Conservation (phyloP, 768 basidiomycete species). For the Trametes punicea region DNA sequence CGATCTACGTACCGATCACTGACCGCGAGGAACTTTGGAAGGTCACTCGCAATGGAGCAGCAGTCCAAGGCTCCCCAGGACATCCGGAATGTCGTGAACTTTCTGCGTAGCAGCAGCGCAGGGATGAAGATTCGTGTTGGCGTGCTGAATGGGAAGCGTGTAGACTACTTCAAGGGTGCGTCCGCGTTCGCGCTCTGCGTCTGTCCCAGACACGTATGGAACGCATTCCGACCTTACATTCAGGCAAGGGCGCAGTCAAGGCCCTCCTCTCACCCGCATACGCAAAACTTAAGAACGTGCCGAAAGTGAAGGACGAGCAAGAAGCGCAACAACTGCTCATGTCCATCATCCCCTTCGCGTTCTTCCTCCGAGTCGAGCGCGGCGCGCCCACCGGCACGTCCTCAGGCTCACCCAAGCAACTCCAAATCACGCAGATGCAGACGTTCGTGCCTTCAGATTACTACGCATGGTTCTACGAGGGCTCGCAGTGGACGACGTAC, state of each 20-base stretch:
- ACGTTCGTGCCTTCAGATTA: slow-evolving; percentile 75
- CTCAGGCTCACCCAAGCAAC: slow-evolving; percentile 71
- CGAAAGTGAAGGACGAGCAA: slow-evolving; percentile 66
- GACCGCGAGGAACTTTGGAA: background rate
- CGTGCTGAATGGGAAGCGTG: slow-evolving; percentile 87
- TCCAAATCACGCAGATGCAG: slow-evolving; percentile 80
- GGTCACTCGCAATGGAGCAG: slow-evolving; percentile 49
- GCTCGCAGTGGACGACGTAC: slow-evolving; percentile 90
- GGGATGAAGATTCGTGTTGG: slow-evolving; percentile 90
- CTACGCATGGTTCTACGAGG: slow-evolving; percentile 97
- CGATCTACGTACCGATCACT: background rate
- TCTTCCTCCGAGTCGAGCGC: slow-evolving; percentile 90
- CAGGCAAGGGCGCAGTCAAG: slow-evolving; percentile 92
- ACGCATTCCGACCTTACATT: background rate
- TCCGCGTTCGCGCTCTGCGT: background rate
- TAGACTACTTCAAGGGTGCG: slow-evolving; percentile 98
- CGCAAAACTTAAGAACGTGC: slow-evolving; percentile 78
- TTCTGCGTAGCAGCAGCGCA: slow-evolving; percentile 79
- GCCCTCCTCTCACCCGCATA: slow-evolving; percentile 92
- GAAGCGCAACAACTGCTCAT: slow-evolving; percentile 70
- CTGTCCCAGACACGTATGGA: background rate
- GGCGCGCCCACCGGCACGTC: slow-evolving; percentile 60
- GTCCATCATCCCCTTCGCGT: slow-evolving; percentile 76
- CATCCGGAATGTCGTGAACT: slow-evolving; percentile 79
- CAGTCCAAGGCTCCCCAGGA: slow-evolving; percentile 79